A percentile compares a stretch with the other conserved stretches of the same genome.
These are phyloP conservation scores for Neonothopanus nambi DNA, from an alignment of 1,284 basidiomycete species.

Conservation along the genomic window DNA sequence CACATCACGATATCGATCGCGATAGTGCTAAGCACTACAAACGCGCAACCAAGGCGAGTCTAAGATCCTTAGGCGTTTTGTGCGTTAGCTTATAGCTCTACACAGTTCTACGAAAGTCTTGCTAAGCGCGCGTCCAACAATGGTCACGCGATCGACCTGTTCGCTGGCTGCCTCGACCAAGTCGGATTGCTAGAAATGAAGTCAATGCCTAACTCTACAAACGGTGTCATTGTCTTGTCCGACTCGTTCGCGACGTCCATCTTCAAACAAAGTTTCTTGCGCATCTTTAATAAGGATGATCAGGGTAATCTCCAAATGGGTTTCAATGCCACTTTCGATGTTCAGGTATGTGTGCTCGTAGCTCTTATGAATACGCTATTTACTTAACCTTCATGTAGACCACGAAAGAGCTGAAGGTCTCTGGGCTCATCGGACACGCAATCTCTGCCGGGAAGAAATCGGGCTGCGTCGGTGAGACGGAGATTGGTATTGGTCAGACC, in stretches of 20 bases:
- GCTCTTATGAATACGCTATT: not conserved
- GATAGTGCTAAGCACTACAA: conserved; percentile 98
- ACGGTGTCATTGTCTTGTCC: conserved; percentile 94
- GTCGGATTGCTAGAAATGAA: conserved; percentile 99
- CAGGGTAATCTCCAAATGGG: conserved; percentile 95
- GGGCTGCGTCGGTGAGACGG: conserved; percentile 96
- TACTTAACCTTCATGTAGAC: conserved; percentile 55
- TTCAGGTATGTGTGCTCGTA: conserved; percentile 62
- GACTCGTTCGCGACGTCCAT: conserved; percentile 99
- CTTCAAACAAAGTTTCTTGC: conserved; percentile 97
- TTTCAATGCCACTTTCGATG: conserved; percentile 98
- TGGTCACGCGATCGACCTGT: conserved; percentile 94
- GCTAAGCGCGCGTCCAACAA: conserved; percentile 95
- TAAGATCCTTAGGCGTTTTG: not conserved
- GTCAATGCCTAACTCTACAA: conserved; percentile 91
- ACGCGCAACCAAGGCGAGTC: conserved; percentile 85
- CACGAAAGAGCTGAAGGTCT: conserved; percentile 98
- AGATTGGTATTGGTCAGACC: conserved; percentile 98
- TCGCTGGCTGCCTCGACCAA: conserved; percentile 97
- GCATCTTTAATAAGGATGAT: conserved; percentile 93
- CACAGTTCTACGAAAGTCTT: conserved; percentile 91
- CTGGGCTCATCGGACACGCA: conserved; percentile 96
- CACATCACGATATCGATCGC: conserved; percentile 98
- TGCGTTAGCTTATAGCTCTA: conserved; percentile 11
- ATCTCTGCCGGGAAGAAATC: conserved; percentile 98